These are phyloP conservation scores for Chara braunii DNA, from an alignment of 139 green algal genomes.

Conservation along the genomic window DNA sequence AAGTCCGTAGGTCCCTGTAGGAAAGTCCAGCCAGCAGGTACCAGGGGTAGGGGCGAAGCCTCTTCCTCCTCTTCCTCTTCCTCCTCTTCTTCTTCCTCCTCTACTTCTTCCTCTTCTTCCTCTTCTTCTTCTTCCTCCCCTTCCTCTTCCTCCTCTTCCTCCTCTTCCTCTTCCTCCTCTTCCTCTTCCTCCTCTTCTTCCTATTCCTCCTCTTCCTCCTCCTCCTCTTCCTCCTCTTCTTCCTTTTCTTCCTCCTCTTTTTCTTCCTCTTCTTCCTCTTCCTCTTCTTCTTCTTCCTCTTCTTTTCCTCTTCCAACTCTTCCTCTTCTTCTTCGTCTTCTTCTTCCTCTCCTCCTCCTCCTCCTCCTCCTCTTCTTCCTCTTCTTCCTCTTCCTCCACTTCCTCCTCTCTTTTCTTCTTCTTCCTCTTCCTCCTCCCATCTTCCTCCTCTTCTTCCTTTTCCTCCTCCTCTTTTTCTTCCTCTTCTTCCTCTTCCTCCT, in stretches of 20 bases:
- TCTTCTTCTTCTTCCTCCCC: slow-evolving; percentile 1
- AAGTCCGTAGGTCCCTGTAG: neutral
- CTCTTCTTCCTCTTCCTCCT: too few species aligned
- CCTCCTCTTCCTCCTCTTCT: neutral
- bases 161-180: neutral
- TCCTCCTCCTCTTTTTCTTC: too few species aligned
- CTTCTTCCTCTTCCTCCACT: neutral
- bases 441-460: too few species aligned
- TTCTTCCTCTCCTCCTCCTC: neutral
- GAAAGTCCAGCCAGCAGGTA: neutral
- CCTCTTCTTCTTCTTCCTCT: slow-evolving; percentile 1
- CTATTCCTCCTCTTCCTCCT: neutral
- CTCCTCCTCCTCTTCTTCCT: neutral
- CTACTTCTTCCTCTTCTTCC: neutral
- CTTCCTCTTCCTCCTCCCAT: neutral
- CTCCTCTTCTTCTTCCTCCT: neutral
- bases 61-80: slow-evolving; percentile 1
- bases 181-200: slow-evolving; percentile 1
- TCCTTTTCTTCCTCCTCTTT: neutral
- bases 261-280: slow-evolving; percentile 1
- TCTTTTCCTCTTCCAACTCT: neutral
- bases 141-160: neutral
- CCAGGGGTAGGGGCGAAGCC: neutral
- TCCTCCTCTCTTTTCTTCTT: neutral
- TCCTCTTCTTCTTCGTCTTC: slow-evolving; percentile 1